phyloP scores from a whole-genome alignment of 257 asterid species.

The Solanum microdontum region DNA sequence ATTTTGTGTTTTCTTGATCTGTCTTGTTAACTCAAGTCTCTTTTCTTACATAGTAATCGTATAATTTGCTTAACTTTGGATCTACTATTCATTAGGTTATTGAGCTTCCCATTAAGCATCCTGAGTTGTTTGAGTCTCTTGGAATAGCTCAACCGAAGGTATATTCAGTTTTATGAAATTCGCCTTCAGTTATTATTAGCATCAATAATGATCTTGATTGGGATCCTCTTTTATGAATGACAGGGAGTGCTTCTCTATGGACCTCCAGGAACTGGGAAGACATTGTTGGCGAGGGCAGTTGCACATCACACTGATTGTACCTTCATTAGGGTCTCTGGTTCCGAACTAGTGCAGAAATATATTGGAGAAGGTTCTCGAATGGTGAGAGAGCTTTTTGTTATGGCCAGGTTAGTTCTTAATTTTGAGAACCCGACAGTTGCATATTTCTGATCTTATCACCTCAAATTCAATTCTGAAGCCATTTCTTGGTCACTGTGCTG shows the following conservation, averaged over 20 bases:
- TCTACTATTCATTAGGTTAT: slow-evolving; percentile 30
- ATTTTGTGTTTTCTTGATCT: not conserved
- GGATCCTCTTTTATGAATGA: not conserved
- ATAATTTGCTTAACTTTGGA: not conserved
- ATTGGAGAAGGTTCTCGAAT: slow-evolving; percentile 86
- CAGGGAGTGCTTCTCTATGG: slow-evolving; percentile 71
- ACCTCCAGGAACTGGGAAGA: slow-evolving; percentile 74
- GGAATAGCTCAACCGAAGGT: slow-evolving; percentile 90
- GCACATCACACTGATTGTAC: slow-evolving; percentile 76
- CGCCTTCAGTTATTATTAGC: not conserved
- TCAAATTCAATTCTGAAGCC: not conserved
- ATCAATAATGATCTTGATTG: not conserved
- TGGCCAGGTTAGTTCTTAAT: slow-evolving; percentile 65
- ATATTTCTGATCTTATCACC: not conserved
- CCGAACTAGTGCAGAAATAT: slow-evolving; percentile 67
- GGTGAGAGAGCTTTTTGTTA: slow-evolving; percentile 94
- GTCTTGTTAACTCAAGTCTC: not conserved
- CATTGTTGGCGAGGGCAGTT: slow-evolving; percentile 66
- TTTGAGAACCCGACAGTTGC: not conserved
- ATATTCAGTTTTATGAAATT: not conserved
- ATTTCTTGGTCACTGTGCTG: not conserved
- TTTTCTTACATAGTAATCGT: not conserved
- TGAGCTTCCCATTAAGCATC: slow-evolving; percentile 72
- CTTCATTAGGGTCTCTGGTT: slow-evolving; percentile 61
- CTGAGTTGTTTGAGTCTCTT: slow-evolving; percentile 66